Base-by-base conservation (phyloP, 805 yeast species). In the Yamadazyma tumulicola region DNA sequence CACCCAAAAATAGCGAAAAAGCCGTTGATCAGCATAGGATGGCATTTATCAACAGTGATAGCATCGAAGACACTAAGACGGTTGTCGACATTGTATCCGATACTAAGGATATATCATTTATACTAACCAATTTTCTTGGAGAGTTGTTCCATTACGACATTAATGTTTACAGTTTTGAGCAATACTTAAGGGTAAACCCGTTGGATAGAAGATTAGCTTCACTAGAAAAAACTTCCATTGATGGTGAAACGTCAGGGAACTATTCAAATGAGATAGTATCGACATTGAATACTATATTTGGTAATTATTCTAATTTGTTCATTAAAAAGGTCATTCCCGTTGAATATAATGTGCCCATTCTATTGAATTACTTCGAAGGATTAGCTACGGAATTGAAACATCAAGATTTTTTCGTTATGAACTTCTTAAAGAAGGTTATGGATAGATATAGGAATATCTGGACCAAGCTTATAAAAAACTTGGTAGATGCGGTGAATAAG, bases 391-490 rank as follows among this genome's bases (percentile, higher is more conserved):
- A 45, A 51, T 70, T 55, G 13, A 64, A 81, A 1, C 74, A 76
- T 51, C 88, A 81, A 49, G 95, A 85, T 43, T 85, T 72, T 46
- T 52, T 67, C 24, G 59, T 73, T 14, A 61, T 74, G 39, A 66
- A 70, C 25, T 63, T 71, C 34, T 62, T 81, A 41, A 66, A 64
- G 20, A 75, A 74, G 40, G 44, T 79, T 4, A 58, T 64, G n/a
- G 77, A 76, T 19, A 74, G 73, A 51, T 61, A 78, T 28, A 59
- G 59, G 26, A 57, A 56, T 22, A 62, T 65, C 12, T 86, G 95
- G 95, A 59, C 59, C 13, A 74, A 73, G 41, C 76, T 74, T 42
- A 56, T 81, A 16, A 74, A 72, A 12, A 59, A 58, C n/a, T 86
- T 84, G 52, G 57, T 74, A 17, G 67, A 62, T 14, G 26, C 49